These are phyloP conservation scores for Tetraselmis striata DNA, from an alignment of 139 green algal genomes.

Conservation along the genomic window DNA sequence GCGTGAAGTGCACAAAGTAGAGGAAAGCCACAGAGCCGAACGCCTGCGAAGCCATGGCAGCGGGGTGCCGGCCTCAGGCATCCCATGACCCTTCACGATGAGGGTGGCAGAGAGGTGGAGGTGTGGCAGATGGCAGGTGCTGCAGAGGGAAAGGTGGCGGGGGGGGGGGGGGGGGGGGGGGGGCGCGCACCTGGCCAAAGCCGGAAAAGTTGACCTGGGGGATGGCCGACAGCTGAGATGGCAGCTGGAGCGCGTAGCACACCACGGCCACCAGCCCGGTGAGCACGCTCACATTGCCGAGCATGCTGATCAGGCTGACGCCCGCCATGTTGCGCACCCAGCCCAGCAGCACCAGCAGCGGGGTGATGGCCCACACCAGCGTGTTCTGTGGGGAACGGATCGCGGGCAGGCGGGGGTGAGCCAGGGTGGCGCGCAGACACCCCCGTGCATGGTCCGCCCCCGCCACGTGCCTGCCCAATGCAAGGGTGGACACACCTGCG, in stretches of 20 bases:
- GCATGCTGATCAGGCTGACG: conserved; percentile 17
- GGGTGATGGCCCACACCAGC: conserved; percentile 11
- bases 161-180: conserved; percentile 1
- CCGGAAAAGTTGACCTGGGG: neutral
- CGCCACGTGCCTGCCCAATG: too few species aligned
- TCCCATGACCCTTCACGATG: neutral
- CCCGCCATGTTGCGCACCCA: conserved; percentile 17
- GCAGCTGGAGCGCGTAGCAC: conserved; percentile 2
- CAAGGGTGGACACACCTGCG: neutral
- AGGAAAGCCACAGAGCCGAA: conserved; percentile 28
- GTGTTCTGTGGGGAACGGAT: neutral
- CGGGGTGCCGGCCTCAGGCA: conserved; percentile 9
- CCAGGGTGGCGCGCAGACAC: too few species aligned
- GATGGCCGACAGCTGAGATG: neutral
- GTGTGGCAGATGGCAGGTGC: neutral
- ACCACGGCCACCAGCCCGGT: conserved; percentile 16
- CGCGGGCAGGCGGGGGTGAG: too few species aligned
- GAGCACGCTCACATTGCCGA: conserved; percentile 21
- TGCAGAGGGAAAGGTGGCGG: neutral
- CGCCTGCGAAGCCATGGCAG: neutral
- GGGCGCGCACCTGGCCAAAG: neutral
- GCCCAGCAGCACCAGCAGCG: conserved; percentile 13
- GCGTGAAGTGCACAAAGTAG: conserved; percentile 30
- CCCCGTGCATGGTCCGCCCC: too few species aligned
- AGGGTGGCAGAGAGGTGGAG: neutral